Evolutionary conservation across 1,139 yeast species (phyloP).

Genomic region (Trichomonascaceae sp.): DNA sequence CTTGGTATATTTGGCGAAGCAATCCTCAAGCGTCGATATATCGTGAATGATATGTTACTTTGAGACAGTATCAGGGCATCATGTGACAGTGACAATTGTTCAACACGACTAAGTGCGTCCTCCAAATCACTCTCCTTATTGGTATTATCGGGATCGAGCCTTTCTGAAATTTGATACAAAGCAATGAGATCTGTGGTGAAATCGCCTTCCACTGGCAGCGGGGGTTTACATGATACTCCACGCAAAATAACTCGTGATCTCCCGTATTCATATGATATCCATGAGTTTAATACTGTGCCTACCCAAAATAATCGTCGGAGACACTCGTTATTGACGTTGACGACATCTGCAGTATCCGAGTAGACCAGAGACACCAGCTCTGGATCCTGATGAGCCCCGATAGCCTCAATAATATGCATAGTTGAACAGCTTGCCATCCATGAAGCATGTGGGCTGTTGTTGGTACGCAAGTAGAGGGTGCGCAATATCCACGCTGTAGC

Average conservation of each 20-base stretch:
- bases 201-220: neutral
- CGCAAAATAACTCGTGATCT: constrained; percentile 4
- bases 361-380: neutral
- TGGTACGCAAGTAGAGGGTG: constrained; percentile 5
- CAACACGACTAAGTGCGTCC: neutral
- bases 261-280: constrained; percentile 8
- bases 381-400: constrained; percentile 4
- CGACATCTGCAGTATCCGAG: neutral
- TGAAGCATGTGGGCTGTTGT: constrained; percentile 2
- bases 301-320: constrained; percentile 4
- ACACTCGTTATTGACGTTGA: neutral
- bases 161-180: neutral
- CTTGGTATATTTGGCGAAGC: constrained; percentile 1
- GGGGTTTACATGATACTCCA: neutral
- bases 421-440: constrained; percentile 8
- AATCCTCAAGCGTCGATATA: constrained; percentile 2
- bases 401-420: constrained; percentile 8
- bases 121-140: neutral
- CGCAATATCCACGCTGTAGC: constrained; percentile 7
- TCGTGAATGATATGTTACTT: constrained; percentile 3
- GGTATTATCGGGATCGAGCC: neutral
- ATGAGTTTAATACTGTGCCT: constrained; percentile 2
- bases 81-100: neutral
- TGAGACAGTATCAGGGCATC: constrained; percentile 1
- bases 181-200: neutral